Evolutionary conservation across 2,329 filamentous ascomycete genomes (phyloP), one percentile per base, ranked within the genome.

Genomic region (Colletotrichum incanum): DNA sequence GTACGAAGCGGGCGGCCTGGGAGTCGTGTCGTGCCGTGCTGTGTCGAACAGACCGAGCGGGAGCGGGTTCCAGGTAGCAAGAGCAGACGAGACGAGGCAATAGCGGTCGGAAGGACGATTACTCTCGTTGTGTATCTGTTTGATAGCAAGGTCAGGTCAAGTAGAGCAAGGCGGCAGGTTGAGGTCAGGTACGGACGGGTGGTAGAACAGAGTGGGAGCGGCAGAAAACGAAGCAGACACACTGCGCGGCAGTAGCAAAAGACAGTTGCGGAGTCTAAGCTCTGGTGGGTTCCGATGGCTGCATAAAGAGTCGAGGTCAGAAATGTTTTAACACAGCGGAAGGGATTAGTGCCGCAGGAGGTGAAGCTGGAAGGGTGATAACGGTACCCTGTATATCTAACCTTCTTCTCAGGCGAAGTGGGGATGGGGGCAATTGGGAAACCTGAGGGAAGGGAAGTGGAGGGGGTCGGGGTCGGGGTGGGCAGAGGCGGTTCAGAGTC

Each of bases 291-390:
- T 73, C 71, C 47, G 74, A 73, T 73, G 77, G 78, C 79, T 79
- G 80, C 79, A 80, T 81, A 77, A 81, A 79, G 56, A 68, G 58
- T 72, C 69, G 59, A 72, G 78, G 78, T 82, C 77, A 82, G 80
- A 81, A 82, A 81, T 78, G 78, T 79, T 79, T 82, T 79, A 79
- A 78, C 78, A 80, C 80, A 78, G 76, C 77, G 77, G 78, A 78
- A 80, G 75, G 75, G 79, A 79, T 78, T 80, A 78, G 78, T 82
- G 80, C 81, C 81, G 81, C 79, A 81, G 79, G 77, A 76, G 77
- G 75, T 77, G 76, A 76, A 75, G 75, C 75, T 76, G 74, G 54
- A 73, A 67, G 64, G 70, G 70, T 71, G 70, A 72, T 72, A 72
- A 65, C 54, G 61, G 66, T 72, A 72, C 70, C 70, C 67, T 72